Evolutionary conservation across 2,329 filamentous ascomycete species (phyloP).

Genomic region (Xylariaceae sp.): DNA sequence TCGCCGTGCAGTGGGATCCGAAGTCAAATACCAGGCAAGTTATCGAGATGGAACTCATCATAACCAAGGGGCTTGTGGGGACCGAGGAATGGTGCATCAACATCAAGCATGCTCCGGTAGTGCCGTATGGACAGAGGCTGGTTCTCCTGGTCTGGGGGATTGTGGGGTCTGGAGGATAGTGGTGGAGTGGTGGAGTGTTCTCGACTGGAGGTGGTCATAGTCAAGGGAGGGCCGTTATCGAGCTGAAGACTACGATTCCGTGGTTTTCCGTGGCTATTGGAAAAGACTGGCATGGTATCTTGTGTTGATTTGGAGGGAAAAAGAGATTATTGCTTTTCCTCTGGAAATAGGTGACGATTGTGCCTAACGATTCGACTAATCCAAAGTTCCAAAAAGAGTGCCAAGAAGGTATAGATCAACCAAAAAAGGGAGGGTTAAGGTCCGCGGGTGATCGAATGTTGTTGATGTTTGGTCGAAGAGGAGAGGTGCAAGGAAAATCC

Average conservation of each 20-base stretch:
- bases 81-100: constrained; percentile 46
- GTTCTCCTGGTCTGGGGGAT: constrained; percentile 33
- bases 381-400: constrained; percentile 32
- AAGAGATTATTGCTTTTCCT: constrained; percentile 17
- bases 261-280: constrained; percentile 41
- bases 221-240: constrained; percentile 31
- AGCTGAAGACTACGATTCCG: constrained; percentile 49
- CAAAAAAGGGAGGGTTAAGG: constrained; percentile 29
- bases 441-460: constrained; percentile 24
- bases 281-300: constrained; percentile 40
- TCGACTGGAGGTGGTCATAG: constrained; percentile 17
- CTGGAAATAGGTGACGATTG: constrained; percentile 25
- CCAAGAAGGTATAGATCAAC: constrained; percentile 49
- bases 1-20: constrained; percentile 25
- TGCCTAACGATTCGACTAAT: constrained; percentile 34
- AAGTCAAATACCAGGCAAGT: constrained; percentile 22
- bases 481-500: constrained; percentile 6
- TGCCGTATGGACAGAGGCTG: constrained; percentile 32
- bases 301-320: constrained; percentile 24
- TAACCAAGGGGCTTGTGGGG: constrained; percentile 42
- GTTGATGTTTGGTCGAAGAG: constrained; percentile 20
- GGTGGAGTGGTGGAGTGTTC: constrained; percentile 24
- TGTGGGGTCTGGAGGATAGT: constrained; percentile 32
- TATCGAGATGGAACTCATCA: constrained; percentile 42
- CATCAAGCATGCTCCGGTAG: constrained; percentile 52